These are phyloP conservation scores for Aspergillus pseudoterreus DNA, from an alignment of 2,329 filamentous ascomycete genomes.

Conservation along the genomic window DNA sequence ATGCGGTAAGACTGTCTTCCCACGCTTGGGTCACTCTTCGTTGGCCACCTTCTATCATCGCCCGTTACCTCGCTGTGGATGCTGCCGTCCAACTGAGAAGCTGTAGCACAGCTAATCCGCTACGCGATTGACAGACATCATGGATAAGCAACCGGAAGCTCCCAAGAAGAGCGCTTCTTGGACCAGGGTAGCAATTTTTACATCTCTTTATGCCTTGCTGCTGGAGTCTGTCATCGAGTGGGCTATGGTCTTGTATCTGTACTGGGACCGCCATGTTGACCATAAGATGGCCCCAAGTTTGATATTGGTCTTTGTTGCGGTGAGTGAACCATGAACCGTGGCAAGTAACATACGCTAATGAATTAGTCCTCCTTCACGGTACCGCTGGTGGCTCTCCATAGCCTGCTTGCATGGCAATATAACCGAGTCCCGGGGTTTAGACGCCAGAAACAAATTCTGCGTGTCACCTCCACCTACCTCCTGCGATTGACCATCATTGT, in stretches of 20 bases:
- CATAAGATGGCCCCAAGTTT: conserved; percentile 37
- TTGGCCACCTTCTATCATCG: not conserved
- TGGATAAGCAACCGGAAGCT: conserved; percentile 9
- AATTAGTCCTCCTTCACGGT: conserved; percentile 35
- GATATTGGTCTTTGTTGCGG: conserved; percentile 32
- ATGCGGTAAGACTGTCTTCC: not conserved
- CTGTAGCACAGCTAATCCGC: conserved; percentile 4
- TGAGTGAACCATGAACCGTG: conserved; percentile 16
- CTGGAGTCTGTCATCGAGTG: conserved; percentile 33
- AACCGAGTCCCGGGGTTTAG: conserved; percentile 29
- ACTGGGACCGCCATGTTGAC: conserved; percentile 32
- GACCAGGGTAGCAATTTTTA: conserved; percentile 35
- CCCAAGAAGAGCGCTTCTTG: conserved; percentile 28
- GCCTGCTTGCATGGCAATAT: conserved; percentile 38
- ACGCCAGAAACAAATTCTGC: conserved; percentile 29
- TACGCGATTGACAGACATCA: not conserved
- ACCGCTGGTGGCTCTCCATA: conserved; percentile 33
- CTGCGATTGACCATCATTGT: conserved; percentile 32
- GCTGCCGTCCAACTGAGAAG: not conserved
- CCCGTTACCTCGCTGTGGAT: not conserved
- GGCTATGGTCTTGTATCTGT: conserved; percentile 33
- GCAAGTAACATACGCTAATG: not conserved
- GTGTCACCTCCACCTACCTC: conserved; percentile 32
- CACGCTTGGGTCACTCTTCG: not conserved
- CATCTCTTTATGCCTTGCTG: conserved; percentile 33